These are phyloP conservation scores for Leucocoprinus birnbaumii DNA, from an alignment of 768 basidiomycete genomes.

Conservation along the genomic window DNA sequence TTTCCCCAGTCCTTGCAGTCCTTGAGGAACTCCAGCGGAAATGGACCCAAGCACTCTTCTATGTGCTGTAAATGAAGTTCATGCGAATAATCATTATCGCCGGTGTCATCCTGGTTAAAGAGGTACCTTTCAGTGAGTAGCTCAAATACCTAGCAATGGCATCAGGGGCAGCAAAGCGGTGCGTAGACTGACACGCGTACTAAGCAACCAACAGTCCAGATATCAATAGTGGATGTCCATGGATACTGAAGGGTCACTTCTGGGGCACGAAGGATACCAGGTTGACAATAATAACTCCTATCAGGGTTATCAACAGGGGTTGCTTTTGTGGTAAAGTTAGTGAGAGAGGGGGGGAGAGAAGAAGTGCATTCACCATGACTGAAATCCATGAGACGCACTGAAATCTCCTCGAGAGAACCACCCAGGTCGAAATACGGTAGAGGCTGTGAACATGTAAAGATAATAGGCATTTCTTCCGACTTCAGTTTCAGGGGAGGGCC, in stretches of 20 bases:
- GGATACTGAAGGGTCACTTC: slow-evolving; percentile 22
- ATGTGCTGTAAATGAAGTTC: slow-evolving; percentile 17
- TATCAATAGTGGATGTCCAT: slow-evolving; percentile 21
- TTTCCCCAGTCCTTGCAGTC: slow-evolving; percentile 13
- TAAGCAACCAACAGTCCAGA: slow-evolving; percentile 25
- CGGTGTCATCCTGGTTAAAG: slow-evolving; percentile 13
- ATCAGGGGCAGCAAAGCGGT: not conserved
- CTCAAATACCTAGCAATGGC: slow-evolving; percentile 2
- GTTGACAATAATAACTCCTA: slow-evolving; percentile 11
- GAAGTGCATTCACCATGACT: slow-evolving; percentile 9
- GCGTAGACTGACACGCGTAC: slow-evolving; percentile 12
- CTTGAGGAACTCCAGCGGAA: slow-evolving; percentile 16
- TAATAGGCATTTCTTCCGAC: not conserved
- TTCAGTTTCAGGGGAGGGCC: slow-evolving; percentile 9
- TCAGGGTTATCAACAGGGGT: not conserved
- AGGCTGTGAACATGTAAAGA: slow-evolving; percentile 12
- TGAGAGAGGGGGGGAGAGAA: not conserved
- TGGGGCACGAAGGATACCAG: slow-evolving; percentile 19
- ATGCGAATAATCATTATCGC: not conserved
- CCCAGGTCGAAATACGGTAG: slow-evolving; percentile 6
- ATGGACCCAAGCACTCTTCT: slow-evolving; percentile 17
- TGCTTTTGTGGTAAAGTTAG: not conserved
- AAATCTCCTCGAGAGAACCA: slow-evolving; percentile 9
- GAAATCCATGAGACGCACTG: slow-evolving; percentile 11
- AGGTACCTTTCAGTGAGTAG: not conserved